phyloP scores from a whole-genome alignment of 345 rosid species.

The Dipteronia dyeriana region DNA sequence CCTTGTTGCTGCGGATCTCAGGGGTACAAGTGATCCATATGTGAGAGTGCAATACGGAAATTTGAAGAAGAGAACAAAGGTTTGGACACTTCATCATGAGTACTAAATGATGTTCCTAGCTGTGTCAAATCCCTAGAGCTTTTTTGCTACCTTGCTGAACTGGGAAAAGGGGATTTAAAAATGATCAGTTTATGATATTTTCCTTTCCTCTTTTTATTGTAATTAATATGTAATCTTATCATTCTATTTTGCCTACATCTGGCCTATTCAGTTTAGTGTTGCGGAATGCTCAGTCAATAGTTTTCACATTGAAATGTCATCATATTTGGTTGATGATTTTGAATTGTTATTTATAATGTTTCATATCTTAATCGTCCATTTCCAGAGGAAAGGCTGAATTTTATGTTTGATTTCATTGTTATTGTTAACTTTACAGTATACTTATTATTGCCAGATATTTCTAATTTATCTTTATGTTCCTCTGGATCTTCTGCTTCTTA shows the following conservation, averaged over 20 bases:
- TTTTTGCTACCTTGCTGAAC: background rate
- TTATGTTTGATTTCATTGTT: background rate
- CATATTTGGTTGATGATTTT: background rate
- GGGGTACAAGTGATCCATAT: slow-evolving; percentile 99
- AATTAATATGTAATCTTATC: background rate
- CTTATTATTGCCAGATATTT: background rate
- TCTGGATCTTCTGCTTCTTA: background rate
- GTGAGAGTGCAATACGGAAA: slow-evolving; percentile 90
- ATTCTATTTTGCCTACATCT: background rate
- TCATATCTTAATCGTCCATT: background rate
- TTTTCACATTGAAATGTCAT: background rate
- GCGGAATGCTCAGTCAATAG: background rate
- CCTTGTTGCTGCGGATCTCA: slow-evolving; percentile 87
- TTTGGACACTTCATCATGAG: slow-evolving; percentile 21
- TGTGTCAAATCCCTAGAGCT: background rate
- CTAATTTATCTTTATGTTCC: background rate
- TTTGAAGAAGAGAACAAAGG: slow-evolving; percentile 87
- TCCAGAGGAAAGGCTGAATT: background rate
- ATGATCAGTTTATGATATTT: background rate
- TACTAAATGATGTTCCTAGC: background rate
- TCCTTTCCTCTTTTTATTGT: background rate
- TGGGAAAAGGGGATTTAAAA: background rate
- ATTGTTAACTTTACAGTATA: background rate
- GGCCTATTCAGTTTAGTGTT: background rate
- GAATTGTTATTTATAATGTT: background rate